Base-by-base conservation (phyloP, 2,329 filamentous ascomycete genomes). In the Hypoxylon sp. region DNA sequence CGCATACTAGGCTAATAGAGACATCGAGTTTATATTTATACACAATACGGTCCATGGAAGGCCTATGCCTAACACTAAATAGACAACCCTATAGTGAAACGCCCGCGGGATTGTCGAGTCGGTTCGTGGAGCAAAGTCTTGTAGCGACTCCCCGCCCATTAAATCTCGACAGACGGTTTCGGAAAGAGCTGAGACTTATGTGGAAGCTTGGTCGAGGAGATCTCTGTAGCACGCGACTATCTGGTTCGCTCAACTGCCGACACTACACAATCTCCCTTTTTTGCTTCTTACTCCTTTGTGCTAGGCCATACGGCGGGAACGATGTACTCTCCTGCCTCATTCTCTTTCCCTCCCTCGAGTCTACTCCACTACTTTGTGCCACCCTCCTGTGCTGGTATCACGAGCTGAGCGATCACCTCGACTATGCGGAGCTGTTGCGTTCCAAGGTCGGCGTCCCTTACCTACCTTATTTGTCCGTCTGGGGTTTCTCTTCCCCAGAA, bases 161-260 rank as follows among this genome's bases (percentile, higher is more conserved):
- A 65, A 66, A 48, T 65, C 58, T 70, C 25, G 55, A 67, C 61
- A 63, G 58, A 65, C 52, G 57, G 67, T 70, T 51, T 70, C 67
- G 67, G 67, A 61, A 68, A 68, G 64, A 50, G 54, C 58, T 68
- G 67, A 70, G 67, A 70, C 67, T 63, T 65, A 65, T 60, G 65
- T 58, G 61, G 62, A 59, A 58, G 58, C 47, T 45, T 61, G 43
- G 51, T 41, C 34, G 30, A 63, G 50, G 37, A 63, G 65, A 68
- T 67, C 67, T 67, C 62, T 68, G 67, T 70, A 70, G 61, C 51
- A 70, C 67, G 67, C 64, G 61, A 68, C 64, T 68, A 67, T 68
- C 67, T 67, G 25, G 11, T 37, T 57, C 60, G 60, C 45, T 48
- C 67, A 70, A 70, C 67, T 70, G 67, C 67, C 67, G 67, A 68